Conservation (phyloP, 768 basidiomycete species). For the Calvatia gigantea region DNA sequence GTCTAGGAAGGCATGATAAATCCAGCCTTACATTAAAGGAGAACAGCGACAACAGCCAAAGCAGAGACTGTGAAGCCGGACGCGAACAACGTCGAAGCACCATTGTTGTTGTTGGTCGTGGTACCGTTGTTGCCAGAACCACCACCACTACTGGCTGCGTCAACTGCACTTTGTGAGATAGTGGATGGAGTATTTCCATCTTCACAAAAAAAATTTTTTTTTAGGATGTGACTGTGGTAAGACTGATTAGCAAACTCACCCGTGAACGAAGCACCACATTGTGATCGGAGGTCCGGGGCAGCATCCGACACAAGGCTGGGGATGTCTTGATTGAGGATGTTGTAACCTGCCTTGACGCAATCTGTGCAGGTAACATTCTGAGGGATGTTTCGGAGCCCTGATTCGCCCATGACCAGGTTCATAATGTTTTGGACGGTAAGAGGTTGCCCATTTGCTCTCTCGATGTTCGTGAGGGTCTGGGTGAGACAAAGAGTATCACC, state of each 20-base stretch:
- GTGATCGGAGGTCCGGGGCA: constrained; percentile 24
- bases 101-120: background rate
- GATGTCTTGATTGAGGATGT: constrained; percentile 30
- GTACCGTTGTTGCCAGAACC: background rate
- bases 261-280: constrained; percentile 53
- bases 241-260: constrained; percentile 31
- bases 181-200: constrained; percentile 36
- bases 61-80: constrained; percentile 9
- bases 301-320: constrained; percentile 30
- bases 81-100: background rate
- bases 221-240: background rate
- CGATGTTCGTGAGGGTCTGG: constrained; percentile 50
- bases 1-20: background rate
- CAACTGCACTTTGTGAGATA: constrained; percentile 29
- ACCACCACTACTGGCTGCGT: background rate
- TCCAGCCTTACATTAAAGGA: background rate
- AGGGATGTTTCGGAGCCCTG: constrained; percentile 17
- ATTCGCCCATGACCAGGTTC: constrained; percentile 15
- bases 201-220: constrained; percentile 16
- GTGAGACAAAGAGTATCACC: constrained; percentile 49
- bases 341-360: constrained; percentile 52
- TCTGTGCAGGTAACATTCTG: constrained; percentile 47
- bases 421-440: constrained; percentile 32
- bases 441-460: constrained; percentile 35
- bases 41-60: constrained; percentile 5